Evolutionary conservation across 176 grass and related monocot genomes (phyloP).

Genomic region (Musa troglodytarum): DNA sequence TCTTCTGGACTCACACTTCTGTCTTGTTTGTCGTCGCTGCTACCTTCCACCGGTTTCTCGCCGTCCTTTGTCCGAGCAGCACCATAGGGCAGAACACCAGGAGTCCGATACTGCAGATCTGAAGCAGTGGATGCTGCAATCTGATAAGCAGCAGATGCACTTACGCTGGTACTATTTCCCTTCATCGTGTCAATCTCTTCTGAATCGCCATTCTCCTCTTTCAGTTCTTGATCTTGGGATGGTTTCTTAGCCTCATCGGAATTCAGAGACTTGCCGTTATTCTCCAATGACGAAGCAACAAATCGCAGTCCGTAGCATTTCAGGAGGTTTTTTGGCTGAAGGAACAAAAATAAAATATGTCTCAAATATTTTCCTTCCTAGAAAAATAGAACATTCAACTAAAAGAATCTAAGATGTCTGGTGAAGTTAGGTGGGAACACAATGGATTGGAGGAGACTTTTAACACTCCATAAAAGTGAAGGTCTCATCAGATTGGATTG

Average conservation of each 20-base stretch:
- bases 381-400: background rate
- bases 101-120: slow-evolving; percentile 45
- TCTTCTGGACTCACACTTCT: slow-evolving; percentile 32
- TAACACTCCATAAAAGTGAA: background rate
- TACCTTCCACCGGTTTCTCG: slow-evolving; percentile 6
- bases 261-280: slow-evolving; percentile 21
- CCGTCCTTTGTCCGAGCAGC: slow-evolving; percentile 12
- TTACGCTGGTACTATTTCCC: slow-evolving; percentile 26
- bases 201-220: slow-evolving; percentile 12
- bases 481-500: background rate
- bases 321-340: slow-evolving; percentile 55
- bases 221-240: slow-evolving; percentile 18
- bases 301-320: slow-evolving; percentile 40
- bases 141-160: slow-evolving; percentile 43
- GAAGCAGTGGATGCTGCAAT: slow-evolving; percentile 61
- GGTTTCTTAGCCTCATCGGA: background rate
- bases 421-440: background rate
- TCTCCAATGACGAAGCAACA: slow-evolving; percentile 73
- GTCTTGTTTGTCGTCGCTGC: slow-evolving; percentile 18
- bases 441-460: background rate
- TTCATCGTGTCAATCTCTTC: background rate
- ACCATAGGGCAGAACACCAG: slow-evolving; percentile 50
- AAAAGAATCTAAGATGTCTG: background rate
- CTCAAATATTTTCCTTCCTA: too few relatives aligned
- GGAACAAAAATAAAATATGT: too few relatives aligned